phyloP scores from a whole-genome alignment of 768 basidiomycete genomes.

The Xerocomus spinulosus region DNA sequence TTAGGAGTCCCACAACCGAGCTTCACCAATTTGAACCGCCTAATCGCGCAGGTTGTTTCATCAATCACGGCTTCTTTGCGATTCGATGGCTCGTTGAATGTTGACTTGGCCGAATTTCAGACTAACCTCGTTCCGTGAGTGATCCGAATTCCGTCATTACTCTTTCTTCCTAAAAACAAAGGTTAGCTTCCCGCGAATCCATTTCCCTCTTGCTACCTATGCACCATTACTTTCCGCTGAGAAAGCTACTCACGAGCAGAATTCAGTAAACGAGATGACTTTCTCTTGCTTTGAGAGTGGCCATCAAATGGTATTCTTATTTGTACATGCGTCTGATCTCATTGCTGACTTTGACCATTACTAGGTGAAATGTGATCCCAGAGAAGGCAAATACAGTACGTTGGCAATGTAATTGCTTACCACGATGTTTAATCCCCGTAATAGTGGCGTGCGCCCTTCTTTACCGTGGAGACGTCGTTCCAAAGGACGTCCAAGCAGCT shows the following conservation, averaged over 20 bases:
- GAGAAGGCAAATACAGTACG: conserved; percentile 97
- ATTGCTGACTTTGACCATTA: conserved; percentile 2
- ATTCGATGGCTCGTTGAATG: conserved; percentile 96
- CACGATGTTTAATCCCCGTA: conserved; percentile 12
- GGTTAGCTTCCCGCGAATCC: conserved; percentile 89
- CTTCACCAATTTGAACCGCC: conserved; percentile 89
- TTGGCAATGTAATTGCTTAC: conserved; percentile 11
- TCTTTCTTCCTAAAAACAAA: conserved; percentile 2
- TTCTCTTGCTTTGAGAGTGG: conserved; percentile 96
- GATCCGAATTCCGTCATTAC: neutral
- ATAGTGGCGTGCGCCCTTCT: conserved; percentile 87
- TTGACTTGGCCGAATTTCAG: conserved; percentile 97
- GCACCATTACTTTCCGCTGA: conserved; percentile 94
- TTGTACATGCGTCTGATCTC: neutral
- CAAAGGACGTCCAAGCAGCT: conserved; percentile 92
- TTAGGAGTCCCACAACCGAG: conserved; percentile 81
- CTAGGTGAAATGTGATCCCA: conserved; percentile 83
- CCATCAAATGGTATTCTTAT: conserved; percentile 77
- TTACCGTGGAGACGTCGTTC: conserved; percentile 95
- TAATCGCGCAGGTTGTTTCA: conserved; percentile 98
- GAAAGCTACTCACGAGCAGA: conserved; percentile 94
- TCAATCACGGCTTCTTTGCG: conserved; percentile 95
- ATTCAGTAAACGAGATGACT: conserved; percentile 97
- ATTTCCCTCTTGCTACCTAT: conserved; percentile 96
- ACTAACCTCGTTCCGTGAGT: conserved; percentile 96